phyloP scores from a whole-genome alignment of 805 yeast genomes.

The Sugiyamaella floridensis region DNA sequence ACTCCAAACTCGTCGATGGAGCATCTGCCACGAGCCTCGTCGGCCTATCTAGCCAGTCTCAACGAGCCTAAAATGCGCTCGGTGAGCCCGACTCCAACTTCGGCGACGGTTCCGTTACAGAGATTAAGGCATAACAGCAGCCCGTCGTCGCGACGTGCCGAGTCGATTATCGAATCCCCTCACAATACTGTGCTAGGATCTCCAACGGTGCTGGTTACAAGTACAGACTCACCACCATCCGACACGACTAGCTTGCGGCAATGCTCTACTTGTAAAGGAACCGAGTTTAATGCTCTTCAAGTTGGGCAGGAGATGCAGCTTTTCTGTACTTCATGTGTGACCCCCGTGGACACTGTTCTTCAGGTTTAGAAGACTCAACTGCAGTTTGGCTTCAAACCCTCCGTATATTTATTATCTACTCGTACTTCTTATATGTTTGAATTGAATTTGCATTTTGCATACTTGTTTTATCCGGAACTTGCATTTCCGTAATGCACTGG shows the following conservation, averaged over 20 bases:
- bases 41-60: not conserved
- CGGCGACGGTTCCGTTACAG: not conserved
- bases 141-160: not conserved
- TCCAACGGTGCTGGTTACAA: not conserved
- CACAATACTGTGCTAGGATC: not conserved
- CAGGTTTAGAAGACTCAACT: not conserved
- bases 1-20: slow-evolving; percentile 1
- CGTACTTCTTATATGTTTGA: too few species aligned
- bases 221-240: not conserved
- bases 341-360: not conserved
- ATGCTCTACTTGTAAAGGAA: slow-evolving; percentile 1
- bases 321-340: not conserved
- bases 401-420: too few species aligned
- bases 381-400: not conserved
- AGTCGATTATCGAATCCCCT: not conserved
- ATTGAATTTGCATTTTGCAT: too few species aligned
- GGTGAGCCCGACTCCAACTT: slow-evolving; percentile 2
- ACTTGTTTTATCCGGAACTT: too few species aligned
- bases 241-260: not conserved
- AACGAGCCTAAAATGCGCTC: slow-evolving; percentile 5
- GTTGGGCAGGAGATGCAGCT: slow-evolving; percentile 3
- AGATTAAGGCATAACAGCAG: not conserved
- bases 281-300: slow-evolving; percentile 5
- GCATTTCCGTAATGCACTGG: too few species aligned
- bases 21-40: slow-evolving; percentile 2